These are phyloP conservation scores for Ramaria rubella DNA, from an alignment of 768 basidiomycete species.

Conservation along the genomic window DNA sequence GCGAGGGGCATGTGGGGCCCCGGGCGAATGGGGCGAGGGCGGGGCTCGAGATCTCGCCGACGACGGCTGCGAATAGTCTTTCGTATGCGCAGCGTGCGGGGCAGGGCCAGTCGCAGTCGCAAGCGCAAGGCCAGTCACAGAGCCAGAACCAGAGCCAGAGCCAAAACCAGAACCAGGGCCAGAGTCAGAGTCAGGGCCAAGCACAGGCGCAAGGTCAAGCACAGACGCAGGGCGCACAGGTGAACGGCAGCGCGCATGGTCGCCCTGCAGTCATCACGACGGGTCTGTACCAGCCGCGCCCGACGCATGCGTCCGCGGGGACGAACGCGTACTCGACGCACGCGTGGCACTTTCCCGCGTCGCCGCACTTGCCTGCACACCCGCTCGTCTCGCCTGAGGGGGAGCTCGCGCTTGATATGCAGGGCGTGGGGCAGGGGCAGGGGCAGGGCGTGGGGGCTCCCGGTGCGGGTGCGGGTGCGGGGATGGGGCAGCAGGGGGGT, in stretches of 20 bases:
- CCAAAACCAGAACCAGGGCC: too few relatives aligned
- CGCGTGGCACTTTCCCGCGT: conserved; percentile 33
- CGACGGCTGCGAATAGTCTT: neutral
- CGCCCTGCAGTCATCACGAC: neutral
- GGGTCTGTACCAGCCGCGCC: neutral
- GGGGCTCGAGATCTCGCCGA: neutral
- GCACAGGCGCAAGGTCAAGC: conserved; percentile 31
- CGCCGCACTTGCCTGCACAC: conserved; percentile 18
- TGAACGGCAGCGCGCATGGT: neutral
- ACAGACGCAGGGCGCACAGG: conserved; percentile 25
- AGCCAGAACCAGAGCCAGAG: too few relatives aligned
- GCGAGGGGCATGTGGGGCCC: neutral
- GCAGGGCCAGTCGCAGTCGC: too few relatives aligned
- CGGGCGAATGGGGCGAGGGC: neutral
- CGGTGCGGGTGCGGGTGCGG: neutral
- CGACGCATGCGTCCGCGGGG: neutral
- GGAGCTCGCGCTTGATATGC: neutral
- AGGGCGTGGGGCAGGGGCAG: neutral
- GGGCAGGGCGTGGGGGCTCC: neutral
- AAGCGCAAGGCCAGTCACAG: too few relatives aligned
- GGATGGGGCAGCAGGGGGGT: neutral
- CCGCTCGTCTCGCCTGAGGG: conserved; percentile 8
- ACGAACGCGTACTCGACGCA: neutral
- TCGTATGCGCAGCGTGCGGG: neutral
- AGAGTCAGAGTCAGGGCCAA: too few relatives aligned